These are phyloP conservation scores for Pharus latifolius DNA, from an alignment of 176 grass and related monocot species.

Conservation along the genomic window DNA sequence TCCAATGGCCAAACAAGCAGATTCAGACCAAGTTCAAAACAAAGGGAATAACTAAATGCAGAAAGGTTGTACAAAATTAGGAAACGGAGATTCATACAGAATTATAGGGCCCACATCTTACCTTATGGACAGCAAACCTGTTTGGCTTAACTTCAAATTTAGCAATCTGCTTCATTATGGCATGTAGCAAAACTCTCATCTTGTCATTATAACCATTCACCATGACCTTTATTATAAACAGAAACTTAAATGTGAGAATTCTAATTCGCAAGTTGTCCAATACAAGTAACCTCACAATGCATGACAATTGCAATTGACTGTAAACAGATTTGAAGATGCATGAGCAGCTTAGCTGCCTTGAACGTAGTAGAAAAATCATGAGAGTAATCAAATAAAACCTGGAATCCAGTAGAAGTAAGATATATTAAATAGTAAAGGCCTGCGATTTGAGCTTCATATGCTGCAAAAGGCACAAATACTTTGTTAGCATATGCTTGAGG, in stretches of 20 bases:
- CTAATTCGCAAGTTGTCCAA: neutral
- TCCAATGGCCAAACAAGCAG: neutral
- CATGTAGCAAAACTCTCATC: constrained; percentile 74
- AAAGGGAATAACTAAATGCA: neutral
- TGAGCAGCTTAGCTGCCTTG: neutral
- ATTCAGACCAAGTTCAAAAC: neutral
- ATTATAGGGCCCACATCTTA: constrained; percentile 20
- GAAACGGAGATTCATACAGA: constrained; percentile 2
- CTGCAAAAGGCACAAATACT: constrained; percentile 38
- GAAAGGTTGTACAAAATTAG: neutral
- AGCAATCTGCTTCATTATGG: constrained; percentile 61
- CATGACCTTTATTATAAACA: constrained; percentile 40
- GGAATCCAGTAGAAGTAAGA: constrained; percentile 53
- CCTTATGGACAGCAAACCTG: constrained; percentile 88
- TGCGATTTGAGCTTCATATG: constrained; percentile 80
- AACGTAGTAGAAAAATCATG: neutral
- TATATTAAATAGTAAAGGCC: constrained; percentile 75
- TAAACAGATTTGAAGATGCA: neutral
- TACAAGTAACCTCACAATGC: neutral
- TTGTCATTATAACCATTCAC: constrained; percentile 89
- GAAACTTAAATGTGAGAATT: neutral
- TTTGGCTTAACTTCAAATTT: constrained; percentile 86
- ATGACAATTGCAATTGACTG: neutral
- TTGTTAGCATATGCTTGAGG: neutral
- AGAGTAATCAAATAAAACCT: constrained; percentile 36